These are phyloP conservation scores for Draba incana DNA, from an alignment of 345 rosid species.

Conservation along the genomic window DNA sequence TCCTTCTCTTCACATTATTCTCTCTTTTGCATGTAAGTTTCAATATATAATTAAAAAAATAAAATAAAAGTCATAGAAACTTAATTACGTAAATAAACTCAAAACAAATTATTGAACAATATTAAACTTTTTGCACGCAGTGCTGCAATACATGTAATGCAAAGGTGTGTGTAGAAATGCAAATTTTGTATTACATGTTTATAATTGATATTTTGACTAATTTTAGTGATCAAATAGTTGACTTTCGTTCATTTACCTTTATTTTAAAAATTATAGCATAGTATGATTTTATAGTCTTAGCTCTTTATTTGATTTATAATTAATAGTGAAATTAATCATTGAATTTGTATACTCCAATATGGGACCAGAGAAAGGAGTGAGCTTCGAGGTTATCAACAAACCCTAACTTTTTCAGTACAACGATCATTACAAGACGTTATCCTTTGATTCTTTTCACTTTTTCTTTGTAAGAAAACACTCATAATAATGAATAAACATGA, in stretches of 20 bases:
- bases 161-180: background rate
- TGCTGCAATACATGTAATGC: background rate
- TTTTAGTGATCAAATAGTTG: background rate
- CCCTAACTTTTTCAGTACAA: constrained; percentile 27
- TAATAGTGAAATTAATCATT: constrained; percentile 13
- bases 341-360: constrained; percentile 12
- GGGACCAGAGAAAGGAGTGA: constrained; percentile 30
- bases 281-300: background rate
- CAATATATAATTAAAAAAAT: background rate
- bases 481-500: constrained; percentile 19
- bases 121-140: constrained; percentile 29
- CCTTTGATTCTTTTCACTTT: constrained; percentile 31
- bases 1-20: constrained; percentile 19
- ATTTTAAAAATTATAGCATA: background rate
- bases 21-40: background rate
- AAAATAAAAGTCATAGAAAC: background rate
- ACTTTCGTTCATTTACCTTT: background rate
- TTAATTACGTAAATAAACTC: background rate
- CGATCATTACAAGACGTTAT: constrained; percentile 36
- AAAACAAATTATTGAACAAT: constrained; percentile 31
- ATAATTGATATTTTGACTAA: background rate
- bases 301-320: too few species aligned
- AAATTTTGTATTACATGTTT: constrained; percentile 6
- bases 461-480: constrained; percentile 19
- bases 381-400: constrained; percentile 36